phyloP scores from a whole-genome alignment of 2,329 filamentous ascomycete species.

The Neofusicoccum parvum region DNA sequence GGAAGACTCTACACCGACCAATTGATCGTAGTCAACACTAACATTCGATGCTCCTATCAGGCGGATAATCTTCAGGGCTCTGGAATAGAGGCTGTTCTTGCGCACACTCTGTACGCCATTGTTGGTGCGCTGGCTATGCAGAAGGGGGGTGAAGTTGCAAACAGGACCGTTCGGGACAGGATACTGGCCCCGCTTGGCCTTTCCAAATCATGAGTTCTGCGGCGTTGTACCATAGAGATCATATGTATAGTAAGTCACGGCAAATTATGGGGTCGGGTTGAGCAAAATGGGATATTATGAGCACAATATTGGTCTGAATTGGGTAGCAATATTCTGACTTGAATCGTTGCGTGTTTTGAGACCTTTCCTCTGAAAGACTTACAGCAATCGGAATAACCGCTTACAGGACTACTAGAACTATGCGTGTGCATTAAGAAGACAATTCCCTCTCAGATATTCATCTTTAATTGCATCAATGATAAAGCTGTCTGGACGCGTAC shows the following conservation, averaged over 20 bases:
- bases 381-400: not conserved
- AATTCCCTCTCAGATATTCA: no score
- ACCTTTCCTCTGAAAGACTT: not conserved
- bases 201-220: not conserved
- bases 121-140: slow-evolving; percentile 89
- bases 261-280: not conserved
- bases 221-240: slow-evolving; percentile 2
- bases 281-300: slow-evolving; percentile 1
- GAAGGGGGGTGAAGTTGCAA: slow-evolving; percentile 77
- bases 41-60: slow-evolving; percentile 36
- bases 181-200: slow-evolving; percentile 59
- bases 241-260: slow-evolving; percentile 12
- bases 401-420: no score
- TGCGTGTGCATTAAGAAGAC: no score
- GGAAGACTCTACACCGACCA: not conserved
- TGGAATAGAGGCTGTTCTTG: slow-evolving; percentile 73
- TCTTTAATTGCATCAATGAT: no score
- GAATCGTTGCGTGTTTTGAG: not conserved
- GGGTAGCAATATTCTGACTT: not conserved
- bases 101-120: slow-evolving; percentile 79
- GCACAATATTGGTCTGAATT: not conserved
- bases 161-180: slow-evolving; percentile 72
- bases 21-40: not conserved
- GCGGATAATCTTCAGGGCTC: slow-evolving; percentile 70
- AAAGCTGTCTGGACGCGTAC: no score